Evolutionary conservation across 345 rosid species (phyloP).

Genomic region (Lumnitzera racemosa): DNA sequence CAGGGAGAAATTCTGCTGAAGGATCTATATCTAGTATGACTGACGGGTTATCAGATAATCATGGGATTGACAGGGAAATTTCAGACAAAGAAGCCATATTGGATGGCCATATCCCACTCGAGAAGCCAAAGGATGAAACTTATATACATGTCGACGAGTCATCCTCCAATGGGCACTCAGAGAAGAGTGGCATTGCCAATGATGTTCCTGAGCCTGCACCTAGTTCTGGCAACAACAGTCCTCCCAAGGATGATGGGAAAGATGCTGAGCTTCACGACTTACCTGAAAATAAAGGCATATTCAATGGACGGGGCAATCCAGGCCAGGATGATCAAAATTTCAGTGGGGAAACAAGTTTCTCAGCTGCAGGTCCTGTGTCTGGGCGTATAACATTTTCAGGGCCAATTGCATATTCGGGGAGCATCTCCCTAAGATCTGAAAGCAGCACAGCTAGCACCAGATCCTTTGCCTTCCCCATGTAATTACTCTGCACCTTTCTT

Average conservation of each 20-base stretch:
- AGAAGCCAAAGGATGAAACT: too few relatives aligned
- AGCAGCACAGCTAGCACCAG: conserved; percentile 90
- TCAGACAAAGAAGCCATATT: too few relatives aligned
- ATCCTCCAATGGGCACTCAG: conserved; percentile 15
- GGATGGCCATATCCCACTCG: too few relatives aligned
- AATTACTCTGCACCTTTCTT: conserved; percentile 6
- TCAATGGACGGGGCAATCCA: conserved; percentile 9
- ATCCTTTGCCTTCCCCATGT: conserved; percentile 94
- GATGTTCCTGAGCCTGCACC: conserved; percentile 2
- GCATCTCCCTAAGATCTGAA: conserved; percentile 74
- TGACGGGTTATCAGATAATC: too few relatives aligned
- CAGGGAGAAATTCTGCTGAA: background rate
- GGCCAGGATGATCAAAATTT: conserved; percentile 15
- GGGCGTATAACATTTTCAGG: conserved; percentile 64
- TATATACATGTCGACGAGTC: too few relatives aligned
- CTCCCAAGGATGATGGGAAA: background rate
- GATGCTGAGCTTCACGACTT: too few relatives aligned
- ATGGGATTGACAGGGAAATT: too few relatives aligned
- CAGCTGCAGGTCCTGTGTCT: conserved; percentile 47
- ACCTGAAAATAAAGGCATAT: conserved; percentile 5
- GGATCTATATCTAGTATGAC: too few relatives aligned
- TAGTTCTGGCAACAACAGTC: background rate
- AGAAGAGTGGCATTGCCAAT: conserved; percentile 9
- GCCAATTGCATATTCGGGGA: conserved; percentile 60
- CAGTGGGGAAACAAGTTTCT: conserved; percentile 71